These are phyloP conservation scores for Fraxinus cuspidata DNA, from an alignment of 257 asterid genomes.

Conservation along the genomic window DNA sequence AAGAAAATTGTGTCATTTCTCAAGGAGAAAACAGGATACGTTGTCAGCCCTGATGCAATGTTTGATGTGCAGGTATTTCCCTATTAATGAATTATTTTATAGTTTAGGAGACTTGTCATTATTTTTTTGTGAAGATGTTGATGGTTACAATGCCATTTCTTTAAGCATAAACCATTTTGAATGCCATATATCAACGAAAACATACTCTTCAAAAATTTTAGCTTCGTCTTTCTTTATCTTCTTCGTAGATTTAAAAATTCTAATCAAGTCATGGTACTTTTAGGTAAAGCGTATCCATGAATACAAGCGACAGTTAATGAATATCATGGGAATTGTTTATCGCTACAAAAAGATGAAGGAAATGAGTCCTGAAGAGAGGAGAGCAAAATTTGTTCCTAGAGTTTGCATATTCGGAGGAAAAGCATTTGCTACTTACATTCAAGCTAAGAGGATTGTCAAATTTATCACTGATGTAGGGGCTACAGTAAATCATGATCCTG, in stretches of 20 bases:
- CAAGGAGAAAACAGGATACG: conserved; percentile 58
- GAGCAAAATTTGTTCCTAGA: conserved; percentile 47
- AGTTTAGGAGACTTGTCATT: not conserved
- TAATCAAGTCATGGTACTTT: not conserved
- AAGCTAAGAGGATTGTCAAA: conserved; percentile 64
- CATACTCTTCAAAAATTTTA: not conserved
- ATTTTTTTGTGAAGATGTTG: not conserved
- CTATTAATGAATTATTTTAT: conserved; percentile 5
- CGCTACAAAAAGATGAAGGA: conserved; percentile 68
- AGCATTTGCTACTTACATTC: conserved; percentile 59
- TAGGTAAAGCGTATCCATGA: conserved; percentile 65
- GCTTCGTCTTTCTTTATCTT: not conserved
- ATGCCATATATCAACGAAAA: not conserved
- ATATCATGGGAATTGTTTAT: conserved; percentile 53
- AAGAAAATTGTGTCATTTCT: conserved; percentile 46
- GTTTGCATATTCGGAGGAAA: conserved; percentile 71
- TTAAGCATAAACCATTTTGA: not conserved
- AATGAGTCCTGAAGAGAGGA: conserved; percentile 49
- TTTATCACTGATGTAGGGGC: conserved; percentile 59
- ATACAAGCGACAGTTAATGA: conserved; percentile 60
- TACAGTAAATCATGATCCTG: conserved; percentile 59
- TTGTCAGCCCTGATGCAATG: conserved; percentile 61
- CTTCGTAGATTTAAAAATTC: not conserved
- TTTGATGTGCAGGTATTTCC: conserved; percentile 58
- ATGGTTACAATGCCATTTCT: not conserved